Evolutionary conservation across 768 basidiomycete genomes (phyloP).

Genomic region (Lyophyllum semitale): DNA sequence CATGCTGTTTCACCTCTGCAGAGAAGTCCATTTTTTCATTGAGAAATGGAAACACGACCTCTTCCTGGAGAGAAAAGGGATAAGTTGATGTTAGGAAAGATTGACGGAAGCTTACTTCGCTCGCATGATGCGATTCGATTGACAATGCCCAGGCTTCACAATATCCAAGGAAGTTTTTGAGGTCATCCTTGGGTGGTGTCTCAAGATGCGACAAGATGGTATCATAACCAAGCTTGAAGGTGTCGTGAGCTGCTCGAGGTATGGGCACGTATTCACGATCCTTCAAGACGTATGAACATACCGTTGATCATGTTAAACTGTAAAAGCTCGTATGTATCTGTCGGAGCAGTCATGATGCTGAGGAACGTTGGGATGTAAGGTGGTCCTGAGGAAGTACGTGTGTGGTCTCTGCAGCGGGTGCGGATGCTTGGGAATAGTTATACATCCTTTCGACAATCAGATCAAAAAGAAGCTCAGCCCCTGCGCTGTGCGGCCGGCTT

Average conservation of each 20-base stretch:
- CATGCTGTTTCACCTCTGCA: conserved; percentile 35
- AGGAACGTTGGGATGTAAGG: not conserved
- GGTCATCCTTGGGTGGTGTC: conserved; percentile 33
- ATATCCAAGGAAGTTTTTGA: conserved; percentile 41
- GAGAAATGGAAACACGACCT: conserved; percentile 36
- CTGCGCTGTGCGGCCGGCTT: not conserved
- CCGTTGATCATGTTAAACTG: conserved; percentile 18
- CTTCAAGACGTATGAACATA: not conserved
- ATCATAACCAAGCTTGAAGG: conserved; percentile 37
- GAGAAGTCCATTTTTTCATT: conserved; percentile 39
- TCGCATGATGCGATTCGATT: conserved; percentile 36
- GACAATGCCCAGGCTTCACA: conserved; percentile 36
- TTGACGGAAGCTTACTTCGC: conserved; percentile 25
- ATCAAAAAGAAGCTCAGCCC: conserved; percentile 9
- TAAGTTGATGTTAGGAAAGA: not conserved
- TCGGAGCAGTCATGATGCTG: conserved; percentile 15
- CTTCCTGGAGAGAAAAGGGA: conserved; percentile 21
- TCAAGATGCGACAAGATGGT: conserved; percentile 35
- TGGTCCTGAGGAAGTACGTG: not conserved
- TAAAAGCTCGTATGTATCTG: conserved; percentile 19
- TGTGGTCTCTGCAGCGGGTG: not conserved
- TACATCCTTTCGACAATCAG: not conserved
- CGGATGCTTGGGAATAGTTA: not conserved
- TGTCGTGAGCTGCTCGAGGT: conserved; percentile 29
- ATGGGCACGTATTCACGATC: not conserved